phyloP scores from a whole-genome alignment of 345 rosid species.

The Corymbia maculata region DNA sequence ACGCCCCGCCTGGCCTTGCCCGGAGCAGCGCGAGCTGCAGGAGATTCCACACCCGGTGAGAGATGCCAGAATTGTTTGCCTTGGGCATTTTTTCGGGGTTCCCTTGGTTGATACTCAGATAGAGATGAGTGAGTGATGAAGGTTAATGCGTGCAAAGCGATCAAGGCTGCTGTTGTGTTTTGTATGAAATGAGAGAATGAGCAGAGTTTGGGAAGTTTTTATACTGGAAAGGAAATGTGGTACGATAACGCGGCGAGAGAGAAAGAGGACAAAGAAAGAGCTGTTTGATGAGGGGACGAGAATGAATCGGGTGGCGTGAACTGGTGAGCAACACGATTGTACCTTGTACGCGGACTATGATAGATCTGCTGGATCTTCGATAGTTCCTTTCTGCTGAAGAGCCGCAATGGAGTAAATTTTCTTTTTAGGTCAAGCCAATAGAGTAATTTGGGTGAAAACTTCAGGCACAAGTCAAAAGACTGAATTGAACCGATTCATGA shows the following conservation, averaged over 20 bases:
- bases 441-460: neutral
- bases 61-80: neutral
- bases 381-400: neutral
- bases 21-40: slow-evolving; percentile 58
- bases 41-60: slow-evolving; percentile 40
- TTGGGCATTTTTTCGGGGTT: neutral
- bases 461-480: too few species aligned
- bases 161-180: neutral
- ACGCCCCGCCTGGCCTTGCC: slow-evolving; percentile 61
- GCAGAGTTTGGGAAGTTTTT: neutral
- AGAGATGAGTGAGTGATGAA: neutral
- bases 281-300: neutral
- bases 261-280: neutral
- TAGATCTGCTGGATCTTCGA: neutral
- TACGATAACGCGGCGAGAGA: neutral
- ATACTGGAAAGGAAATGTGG: neutral
- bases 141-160: neutral
- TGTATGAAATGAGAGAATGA: neutral
- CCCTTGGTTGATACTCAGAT: neutral
- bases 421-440: neutral
- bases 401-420: neutral
- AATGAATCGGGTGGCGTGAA: neutral
- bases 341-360: neutral
- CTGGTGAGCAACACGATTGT: neutral
- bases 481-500: too few species aligned